Percentiles rank a stretch among this genome's conserved stretches.
Evolutionary conservation across 2,329 filamentous ascomycete genomes (phyloP).

Genomic region (Sclerotinia subarctica): DNA sequence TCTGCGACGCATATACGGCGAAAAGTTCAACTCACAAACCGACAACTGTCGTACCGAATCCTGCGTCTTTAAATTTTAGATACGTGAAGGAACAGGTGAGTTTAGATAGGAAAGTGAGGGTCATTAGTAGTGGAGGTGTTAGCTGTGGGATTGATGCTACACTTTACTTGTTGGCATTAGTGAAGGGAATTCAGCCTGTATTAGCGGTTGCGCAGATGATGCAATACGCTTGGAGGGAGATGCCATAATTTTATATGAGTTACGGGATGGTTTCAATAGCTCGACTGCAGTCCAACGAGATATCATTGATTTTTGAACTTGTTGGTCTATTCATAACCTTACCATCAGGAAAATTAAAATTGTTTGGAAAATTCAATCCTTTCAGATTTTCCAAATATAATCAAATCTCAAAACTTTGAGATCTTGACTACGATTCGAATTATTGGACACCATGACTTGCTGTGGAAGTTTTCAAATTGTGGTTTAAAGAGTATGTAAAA

Average conservation of each 20-base stretch:
- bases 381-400: neutral
- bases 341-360: neutral
- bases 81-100: constrained; percentile 17
- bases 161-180: constrained; percentile 18
- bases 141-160: constrained; percentile 79
- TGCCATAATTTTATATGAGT: constrained; percentile 3
- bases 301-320: no score
- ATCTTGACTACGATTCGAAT: neutral
- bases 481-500: neutral
- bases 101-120: constrained; percentile 43
- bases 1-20: constrained; percentile 38
- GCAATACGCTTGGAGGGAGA: constrained; percentile 22
- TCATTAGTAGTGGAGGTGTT: constrained; percentile 77
- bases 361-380: neutral
- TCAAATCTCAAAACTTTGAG: neutral
- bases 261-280: neutral
- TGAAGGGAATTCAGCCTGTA: constrained; percentile 9
- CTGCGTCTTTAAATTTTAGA: constrained; percentile 15
- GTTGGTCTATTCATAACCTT: neutral
- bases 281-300: neutral
- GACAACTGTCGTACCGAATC: constrained; percentile 10
- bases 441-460: neutral
- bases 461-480: neutral
- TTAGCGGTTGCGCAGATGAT: constrained; percentile 15
- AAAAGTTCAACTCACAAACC: neutral